Evolutionary conservation across 2,329 filamentous ascomycete genomes (phyloP).

Genomic region (Neophaeococcomyces aloes): DNA sequence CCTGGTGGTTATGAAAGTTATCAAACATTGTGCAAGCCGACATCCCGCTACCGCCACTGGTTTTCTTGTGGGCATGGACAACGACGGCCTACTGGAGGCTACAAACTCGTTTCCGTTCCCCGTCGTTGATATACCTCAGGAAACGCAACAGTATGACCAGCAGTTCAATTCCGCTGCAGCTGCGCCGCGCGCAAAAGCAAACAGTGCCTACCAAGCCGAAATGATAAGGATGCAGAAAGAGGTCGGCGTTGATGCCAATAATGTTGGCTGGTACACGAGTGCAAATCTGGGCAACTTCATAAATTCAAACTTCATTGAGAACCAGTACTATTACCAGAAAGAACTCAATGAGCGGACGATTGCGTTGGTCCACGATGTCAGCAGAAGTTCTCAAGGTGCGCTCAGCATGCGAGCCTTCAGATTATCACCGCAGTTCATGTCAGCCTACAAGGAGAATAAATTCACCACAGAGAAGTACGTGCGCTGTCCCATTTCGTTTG

Average conservation of each 20-base stretch:
- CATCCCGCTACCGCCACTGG: constrained; percentile 88
- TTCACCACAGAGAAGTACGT: constrained; percentile 89
- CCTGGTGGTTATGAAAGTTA: constrained; percentile 94
- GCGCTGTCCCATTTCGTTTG: constrained; percentile 1
- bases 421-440: constrained; percentile 76
- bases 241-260: constrained; percentile 97
- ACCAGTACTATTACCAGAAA: constrained; percentile 95
- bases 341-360: constrained; percentile 77
- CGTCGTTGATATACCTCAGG: constrained; percentile 60
- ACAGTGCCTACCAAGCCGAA: constrained; percentile 78
- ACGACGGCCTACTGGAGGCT: constrained; percentile 67
- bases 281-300: constrained; percentile 98
- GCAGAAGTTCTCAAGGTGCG: constrained; percentile 84
- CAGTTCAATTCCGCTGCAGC: constrained; percentile 68
- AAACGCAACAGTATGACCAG: constrained; percentile 58
- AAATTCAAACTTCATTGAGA: constrained; percentile 91
- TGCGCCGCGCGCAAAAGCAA: constrained; percentile 84
- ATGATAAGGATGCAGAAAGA: constrained; percentile 96
- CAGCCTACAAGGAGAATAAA: constrained; percentile 90
- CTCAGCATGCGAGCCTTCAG: constrained; percentile 85
- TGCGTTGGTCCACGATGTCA: constrained; percentile 87
- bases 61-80: constrained; percentile 87
- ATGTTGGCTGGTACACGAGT: constrained; percentile 96
- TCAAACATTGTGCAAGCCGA: constrained; percentile 79
- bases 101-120: constrained; percentile 96